A percentile compares a stretch with the other conserved stretches of the same genome.
These are phyloP conservation scores for Solanum chaucha DNA, from an alignment of 257 asterid species.

Conservation along the genomic window DNA sequence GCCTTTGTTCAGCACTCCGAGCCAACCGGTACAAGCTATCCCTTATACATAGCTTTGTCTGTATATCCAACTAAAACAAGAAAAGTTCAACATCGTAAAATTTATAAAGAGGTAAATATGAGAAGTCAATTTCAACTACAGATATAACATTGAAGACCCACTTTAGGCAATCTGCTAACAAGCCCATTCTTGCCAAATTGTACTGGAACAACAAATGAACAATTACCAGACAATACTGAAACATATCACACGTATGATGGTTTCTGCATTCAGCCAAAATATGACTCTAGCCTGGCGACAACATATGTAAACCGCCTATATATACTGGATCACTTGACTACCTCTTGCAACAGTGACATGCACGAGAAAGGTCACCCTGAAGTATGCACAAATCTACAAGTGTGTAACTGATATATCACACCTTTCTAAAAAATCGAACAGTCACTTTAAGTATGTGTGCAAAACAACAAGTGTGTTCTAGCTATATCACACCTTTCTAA, in stretches of 20 bases:
- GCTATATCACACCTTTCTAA: background rate
- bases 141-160: background rate
- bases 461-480: background rate
- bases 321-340: background rate
- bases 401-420: background rate
- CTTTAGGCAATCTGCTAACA: background rate
- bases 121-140: background rate
- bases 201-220: background rate
- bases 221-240: background rate
- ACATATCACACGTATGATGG: background rate
- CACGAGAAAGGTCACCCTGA: background rate
- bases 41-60: constrained; percentile 79
- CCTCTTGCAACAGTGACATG: background rate
- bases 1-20: constrained; percentile 72
- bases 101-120: background rate
- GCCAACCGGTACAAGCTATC: constrained; percentile 92
- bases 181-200: background rate
- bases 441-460: background rate
- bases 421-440: background rate
- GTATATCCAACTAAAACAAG: constrained; percentile 63
- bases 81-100: constrained; percentile 4
- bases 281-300: background rate
- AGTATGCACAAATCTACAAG: background rate
- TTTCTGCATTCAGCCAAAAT: background rate
- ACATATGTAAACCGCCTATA: background rate